These are phyloP conservation scores for Myxozyma mucilagina DNA, from an alignment of 805 yeast species.

Conservation along the genomic window DNA sequence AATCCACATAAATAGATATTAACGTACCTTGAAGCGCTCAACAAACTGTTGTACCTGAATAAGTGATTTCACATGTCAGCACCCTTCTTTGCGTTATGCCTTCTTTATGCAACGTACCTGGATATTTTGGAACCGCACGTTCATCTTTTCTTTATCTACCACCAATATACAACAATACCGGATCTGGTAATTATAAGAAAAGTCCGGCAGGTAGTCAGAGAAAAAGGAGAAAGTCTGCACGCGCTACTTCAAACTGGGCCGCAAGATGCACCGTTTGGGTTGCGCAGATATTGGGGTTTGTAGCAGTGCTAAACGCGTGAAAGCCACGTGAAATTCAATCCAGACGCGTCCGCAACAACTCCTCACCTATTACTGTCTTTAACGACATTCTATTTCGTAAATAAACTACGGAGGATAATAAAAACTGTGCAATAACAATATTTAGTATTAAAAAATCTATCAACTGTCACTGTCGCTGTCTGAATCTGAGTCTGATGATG, in stretches of 20 bases:
- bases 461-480: not conserved
- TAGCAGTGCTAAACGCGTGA: no score
- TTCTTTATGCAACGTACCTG: slow-evolving; percentile 13
- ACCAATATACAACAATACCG: not conserved
- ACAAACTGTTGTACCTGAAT: slow-evolving; percentile 29
- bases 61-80: not conserved
- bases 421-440: not conserved
- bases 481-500: slow-evolving; percentile 9
- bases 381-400: no score
- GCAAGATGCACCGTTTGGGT: no score
- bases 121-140: slow-evolving; percentile 23
- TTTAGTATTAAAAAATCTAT: not conserved
- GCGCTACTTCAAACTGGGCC: no score
- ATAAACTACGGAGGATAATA: not conserved
- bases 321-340: no score
- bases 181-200: not conserved
- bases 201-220: not conserved
- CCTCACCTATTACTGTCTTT: no score
- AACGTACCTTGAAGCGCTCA: slow-evolving; percentile 28
- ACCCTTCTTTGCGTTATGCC: not conserved
- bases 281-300: no score
- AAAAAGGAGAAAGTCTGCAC: not conserved
- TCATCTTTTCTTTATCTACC: not conserved
- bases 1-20: not conserved
- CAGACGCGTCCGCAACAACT: no score